Percentiles rank a stretch among this genome's conserved stretches.
Evolutionary conservation across 495 filamentous ascomycete species (phyloP).

Genomic region (Aspergillus affinis): DNA sequence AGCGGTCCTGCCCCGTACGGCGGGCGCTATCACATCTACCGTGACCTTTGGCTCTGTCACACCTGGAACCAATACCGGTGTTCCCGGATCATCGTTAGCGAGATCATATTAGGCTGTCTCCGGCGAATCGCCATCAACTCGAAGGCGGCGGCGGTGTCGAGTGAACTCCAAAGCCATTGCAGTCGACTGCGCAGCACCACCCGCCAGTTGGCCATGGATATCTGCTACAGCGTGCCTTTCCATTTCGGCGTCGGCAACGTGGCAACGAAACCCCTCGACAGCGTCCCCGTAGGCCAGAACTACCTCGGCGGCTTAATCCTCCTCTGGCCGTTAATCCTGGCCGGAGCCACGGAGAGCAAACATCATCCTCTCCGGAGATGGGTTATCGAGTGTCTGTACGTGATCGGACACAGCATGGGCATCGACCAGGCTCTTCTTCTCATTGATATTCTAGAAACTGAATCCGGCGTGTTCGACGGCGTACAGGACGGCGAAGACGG

Average conservation of each 20-base stretch:
- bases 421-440: slow-evolving; percentile 49
- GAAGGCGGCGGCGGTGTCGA: slow-evolving; percentile 19
- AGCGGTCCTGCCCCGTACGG: slow-evolving; percentile 42
- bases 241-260: slow-evolving; percentile 30
- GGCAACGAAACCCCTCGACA: slow-evolving; percentile 9
- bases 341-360: slow-evolving; percentile 36
- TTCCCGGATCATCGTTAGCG: slow-evolving; percentile 56
- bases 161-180: slow-evolving; percentile 35
- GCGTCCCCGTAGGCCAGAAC: slow-evolving; percentile 21
- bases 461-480: slow-evolving; percentile 30
- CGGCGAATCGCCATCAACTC: slow-evolving; percentile 14
- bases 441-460: slow-evolving; percentile 35
- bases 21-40: slow-evolving; percentile 60
- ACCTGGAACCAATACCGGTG: slow-evolving; percentile 66
- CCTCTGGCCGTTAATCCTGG: slow-evolving; percentile 50
- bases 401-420: slow-evolving; percentile 47
- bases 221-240: slow-evolving; percentile 46
- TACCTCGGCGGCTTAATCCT: slow-evolving; percentile 45
- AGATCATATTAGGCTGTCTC: slow-evolving; percentile 43
- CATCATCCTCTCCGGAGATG: slow-evolving; percentile 39
- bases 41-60: slow-evolving; percentile 54
- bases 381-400: slow-evolving; percentile 40
- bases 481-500: slow-evolving; percentile 19
- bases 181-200: slow-evolving; percentile 33
- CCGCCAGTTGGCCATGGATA: slow-evolving; percentile 42